These are phyloP conservation scores for Manihot esculenta DNA, from an alignment of 441 rosid genomes.

Conservation along the genomic window DNA sequence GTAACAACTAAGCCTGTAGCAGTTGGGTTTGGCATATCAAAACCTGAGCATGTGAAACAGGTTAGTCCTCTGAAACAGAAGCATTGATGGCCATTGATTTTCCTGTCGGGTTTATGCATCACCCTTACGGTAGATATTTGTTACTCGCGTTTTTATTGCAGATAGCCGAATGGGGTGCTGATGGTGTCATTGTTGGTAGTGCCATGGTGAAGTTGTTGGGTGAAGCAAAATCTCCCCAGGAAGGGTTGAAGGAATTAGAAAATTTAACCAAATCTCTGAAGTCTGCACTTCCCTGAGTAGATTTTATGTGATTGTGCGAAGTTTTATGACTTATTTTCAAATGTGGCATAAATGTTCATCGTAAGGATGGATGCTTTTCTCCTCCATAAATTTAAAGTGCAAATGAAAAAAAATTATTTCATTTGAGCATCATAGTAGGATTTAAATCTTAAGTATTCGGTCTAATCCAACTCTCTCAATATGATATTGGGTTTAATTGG, in stretches of 20 bases:
- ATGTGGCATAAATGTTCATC: neutral
- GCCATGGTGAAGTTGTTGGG: slow-evolving; percentile 78
- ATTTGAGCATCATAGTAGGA: no score
- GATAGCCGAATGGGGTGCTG: slow-evolving; percentile 93
- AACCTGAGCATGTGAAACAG: slow-evolving; percentile 88
- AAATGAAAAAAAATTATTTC: no score
- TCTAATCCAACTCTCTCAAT: no score
- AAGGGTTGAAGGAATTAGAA: slow-evolving; percentile 69
- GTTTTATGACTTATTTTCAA: slow-evolving; percentile 5
- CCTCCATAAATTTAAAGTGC: no score
- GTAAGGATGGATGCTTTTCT: neutral
- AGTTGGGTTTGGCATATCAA: slow-evolving; percentile 93
- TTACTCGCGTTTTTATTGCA: slow-evolving; percentile 22
- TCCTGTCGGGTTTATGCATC: neutral
- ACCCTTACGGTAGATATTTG: neutral
- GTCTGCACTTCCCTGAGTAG: slow-evolving; percentile 55
- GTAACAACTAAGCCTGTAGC: slow-evolving; percentile 77
- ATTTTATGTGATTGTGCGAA: neutral
- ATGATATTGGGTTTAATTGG: no score
- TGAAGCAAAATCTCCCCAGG: slow-evolving; percentile 69
- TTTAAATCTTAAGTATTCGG: no score
- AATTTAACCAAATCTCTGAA: slow-evolving; percentile 60
- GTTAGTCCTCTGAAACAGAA: slow-evolving; percentile 33
- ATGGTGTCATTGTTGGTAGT: slow-evolving; percentile 89
- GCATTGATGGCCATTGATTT: neutral